Evolutionary conservation across 2,329 filamentous ascomycete species (phyloP), one percentile per base, ranked within the genome.

Genomic region (Monilinia fructigena): DNA sequence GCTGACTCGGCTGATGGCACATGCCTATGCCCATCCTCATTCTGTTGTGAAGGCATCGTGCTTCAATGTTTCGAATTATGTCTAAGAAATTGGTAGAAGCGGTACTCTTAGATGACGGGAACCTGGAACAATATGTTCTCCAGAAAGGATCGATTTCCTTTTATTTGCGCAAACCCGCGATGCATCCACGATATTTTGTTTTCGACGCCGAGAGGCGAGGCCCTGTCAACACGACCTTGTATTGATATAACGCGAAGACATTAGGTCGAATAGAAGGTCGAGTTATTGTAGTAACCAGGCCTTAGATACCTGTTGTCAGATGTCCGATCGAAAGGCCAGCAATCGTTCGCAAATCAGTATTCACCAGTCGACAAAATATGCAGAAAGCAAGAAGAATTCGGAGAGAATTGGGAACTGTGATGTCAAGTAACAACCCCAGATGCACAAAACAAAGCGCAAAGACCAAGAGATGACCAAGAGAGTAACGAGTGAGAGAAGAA

Each of bases 201-300:
- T 65, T 65, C 62, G 23, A 38, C 53, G 14, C 26, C 42, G 40
- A 59, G 62, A 65, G 55, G 11, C 50, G 42, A 58, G 62, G 70
- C 48, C 70, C 64, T 62, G 67, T 74, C 70, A 74, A 72, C 72
- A 74, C 68, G 70, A 74, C 71, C 71, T 64, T 60, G 42, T 56
- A 35, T 54, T 58, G 53, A 52, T 66, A 63, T 69, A 58, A 61
- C 68, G 66, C 54, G 55, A 66, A 68, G 69, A 72, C 74, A 75
- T 74, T 66, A 66, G 70, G 68, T 65, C 69, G 68, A 69, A 72
- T 71, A 65, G 58, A 65, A 62, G 61, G 63, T 61, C 56, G 20
- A 66, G 58, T 60, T 67, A 65, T 59, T 8, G 62, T 56, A 28
- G 23, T 65, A n/a, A 52, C 5, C 20, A 20, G 23, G 23, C 45